Percentiles rank a stretch among this genome's conserved stretches.
These are phyloP conservation scores for Lecanicillium sp. DNA, from an alignment of 2,329 filamentous ascomycete species.

Conservation along the genomic window DNA sequence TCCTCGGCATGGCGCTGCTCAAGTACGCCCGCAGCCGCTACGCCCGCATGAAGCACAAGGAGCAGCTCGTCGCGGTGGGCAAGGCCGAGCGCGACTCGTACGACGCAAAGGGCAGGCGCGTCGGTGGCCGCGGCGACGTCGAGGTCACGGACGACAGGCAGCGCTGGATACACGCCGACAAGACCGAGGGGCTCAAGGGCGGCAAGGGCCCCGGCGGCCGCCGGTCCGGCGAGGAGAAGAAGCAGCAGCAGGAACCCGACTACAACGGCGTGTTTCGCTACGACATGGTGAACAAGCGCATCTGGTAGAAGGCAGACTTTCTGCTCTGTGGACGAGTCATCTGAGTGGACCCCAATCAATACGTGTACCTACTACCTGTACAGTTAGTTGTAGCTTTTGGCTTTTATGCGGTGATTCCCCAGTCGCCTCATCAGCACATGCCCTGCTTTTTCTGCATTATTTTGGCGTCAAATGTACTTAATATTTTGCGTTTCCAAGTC, in stretches of 20 bases:
- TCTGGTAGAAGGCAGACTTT: conserved; percentile 74
- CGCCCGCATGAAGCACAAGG: conserved; percentile 67
- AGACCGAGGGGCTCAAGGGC: conserved; percentile 62
- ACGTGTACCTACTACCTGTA: too few relatives aligned
- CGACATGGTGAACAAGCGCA: conserved; percentile 93
- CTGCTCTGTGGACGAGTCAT: too few relatives aligned
- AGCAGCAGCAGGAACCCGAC: conserved; percentile 40
- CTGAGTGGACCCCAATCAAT: too few relatives aligned
- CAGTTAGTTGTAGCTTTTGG: too few relatives aligned
- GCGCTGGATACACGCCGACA: conserved; percentile 81
- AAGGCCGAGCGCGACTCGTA: conserved; percentile 48
- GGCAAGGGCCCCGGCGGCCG: conserved; percentile 49
- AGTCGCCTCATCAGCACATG: too few relatives aligned
- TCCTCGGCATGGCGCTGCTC: conserved; percentile 83
- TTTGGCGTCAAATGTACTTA: too few relatives aligned
- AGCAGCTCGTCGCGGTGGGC: conserved; percentile 44
- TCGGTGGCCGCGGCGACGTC: conserved; percentile 77
- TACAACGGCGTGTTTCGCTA: conserved; percentile 70
- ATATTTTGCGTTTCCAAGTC: too few relatives aligned
- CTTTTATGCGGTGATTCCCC: too few relatives aligned
- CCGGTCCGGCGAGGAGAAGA: conserved; percentile 38
- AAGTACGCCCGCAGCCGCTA: conserved; percentile 76
- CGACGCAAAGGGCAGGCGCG: conserved; percentile 64
- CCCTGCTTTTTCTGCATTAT: too few relatives aligned
- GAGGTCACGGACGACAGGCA: conserved; percentile 86